Conservation (phyloP, 2,329 filamentous ascomycete species). For the Trichoderma sp. region DNA sequence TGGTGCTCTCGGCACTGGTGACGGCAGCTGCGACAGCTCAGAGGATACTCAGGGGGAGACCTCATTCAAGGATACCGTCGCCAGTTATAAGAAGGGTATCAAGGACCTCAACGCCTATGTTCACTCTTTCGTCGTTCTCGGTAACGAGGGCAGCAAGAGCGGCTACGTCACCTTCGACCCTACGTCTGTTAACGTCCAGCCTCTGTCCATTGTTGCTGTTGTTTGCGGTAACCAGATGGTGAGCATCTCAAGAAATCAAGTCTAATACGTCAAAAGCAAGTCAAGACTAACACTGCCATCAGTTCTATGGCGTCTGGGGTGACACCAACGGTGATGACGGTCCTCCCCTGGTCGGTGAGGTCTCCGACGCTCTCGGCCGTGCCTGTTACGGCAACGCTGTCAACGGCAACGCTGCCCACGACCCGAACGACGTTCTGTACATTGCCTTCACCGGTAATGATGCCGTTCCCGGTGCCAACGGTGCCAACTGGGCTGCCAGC, state of each 20-base stretch:
- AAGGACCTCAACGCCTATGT: slow-evolving; percentile 49
- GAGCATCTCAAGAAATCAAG: not conserved
- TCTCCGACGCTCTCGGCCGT: slow-evolving; percentile 51
- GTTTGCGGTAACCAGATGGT: slow-evolving; percentile 50
- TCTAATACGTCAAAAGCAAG: too few relatives aligned
- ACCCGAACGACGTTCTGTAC: slow-evolving; percentile 54
- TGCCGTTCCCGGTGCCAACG: slow-evolving; percentile 51
- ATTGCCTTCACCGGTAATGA: slow-evolving; percentile 54
- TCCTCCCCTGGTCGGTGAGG: slow-evolving; percentile 47
- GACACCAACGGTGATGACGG: slow-evolving; percentile 54
- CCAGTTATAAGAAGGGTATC: slow-evolving; percentile 35
- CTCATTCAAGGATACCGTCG: slow-evolving; percentile 40
- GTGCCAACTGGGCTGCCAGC: slow-evolving; percentile 51
- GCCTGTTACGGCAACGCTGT: slow-evolving; percentile 51
- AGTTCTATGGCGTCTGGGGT: slow-evolving; percentile 57
- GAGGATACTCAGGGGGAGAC: slow-evolving; percentile 43
- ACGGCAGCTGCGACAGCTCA: slow-evolving; percentile 39
- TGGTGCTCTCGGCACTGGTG: slow-evolving; percentile 39
- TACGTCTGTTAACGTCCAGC: slow-evolving; percentile 40
- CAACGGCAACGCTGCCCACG: slow-evolving; percentile 43
- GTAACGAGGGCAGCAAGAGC: slow-evolving; percentile 40
- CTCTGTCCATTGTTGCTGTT: slow-evolving; percentile 53
- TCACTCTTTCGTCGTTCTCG: slow-evolving; percentile 54
- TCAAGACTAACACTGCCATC: not conserved
- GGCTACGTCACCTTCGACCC: slow-evolving; percentile 42